Evolutionary conservation across 495 filamentous ascomycete species (phyloP).

Genomic region (Daldinia vernicosa): DNA sequence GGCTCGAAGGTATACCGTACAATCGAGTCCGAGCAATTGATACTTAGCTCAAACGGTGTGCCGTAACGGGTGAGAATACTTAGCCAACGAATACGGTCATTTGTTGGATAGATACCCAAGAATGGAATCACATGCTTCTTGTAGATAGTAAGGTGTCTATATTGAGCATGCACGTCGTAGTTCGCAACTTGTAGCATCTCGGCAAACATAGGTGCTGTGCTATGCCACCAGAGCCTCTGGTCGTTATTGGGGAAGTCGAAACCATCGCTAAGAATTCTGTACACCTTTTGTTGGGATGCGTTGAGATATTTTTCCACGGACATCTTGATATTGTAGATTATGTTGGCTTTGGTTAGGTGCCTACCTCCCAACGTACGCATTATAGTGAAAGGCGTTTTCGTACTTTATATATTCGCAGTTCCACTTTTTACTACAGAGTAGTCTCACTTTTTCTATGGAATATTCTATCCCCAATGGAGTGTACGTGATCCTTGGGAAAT

Average conservation of each 20-base stretch:
- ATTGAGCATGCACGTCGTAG: not conserved
- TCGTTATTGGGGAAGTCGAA: not conserved
- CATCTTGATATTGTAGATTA: not conserved
- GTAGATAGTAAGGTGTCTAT: not conserved
- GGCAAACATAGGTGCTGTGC: constrained; percentile 4
- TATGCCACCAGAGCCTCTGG: constrained; percentile 1
- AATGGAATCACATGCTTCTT: not conserved
- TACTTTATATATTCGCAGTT: not conserved
- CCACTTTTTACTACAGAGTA: not conserved
- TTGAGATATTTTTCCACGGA: not conserved
- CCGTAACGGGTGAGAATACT: not conserved
- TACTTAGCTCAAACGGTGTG: not conserved
- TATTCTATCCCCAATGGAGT: not conserved
- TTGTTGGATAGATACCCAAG: not conserved
- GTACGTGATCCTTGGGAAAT: not conserved
- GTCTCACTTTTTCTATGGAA: not conserved
- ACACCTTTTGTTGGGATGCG: not conserved
- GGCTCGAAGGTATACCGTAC: not conserved
- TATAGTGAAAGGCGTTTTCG: not conserved
- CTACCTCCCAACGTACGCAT: not conserved
- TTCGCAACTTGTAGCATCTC: not conserved
- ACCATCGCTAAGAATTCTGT: not conserved
- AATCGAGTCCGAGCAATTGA: not conserved
- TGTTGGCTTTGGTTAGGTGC: not conserved
- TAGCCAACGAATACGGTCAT: not conserved